Evolutionary conservation across 2,329 filamentous ascomycete species (phyloP).

Genomic region (Sclerotinia spermophila): DNA sequence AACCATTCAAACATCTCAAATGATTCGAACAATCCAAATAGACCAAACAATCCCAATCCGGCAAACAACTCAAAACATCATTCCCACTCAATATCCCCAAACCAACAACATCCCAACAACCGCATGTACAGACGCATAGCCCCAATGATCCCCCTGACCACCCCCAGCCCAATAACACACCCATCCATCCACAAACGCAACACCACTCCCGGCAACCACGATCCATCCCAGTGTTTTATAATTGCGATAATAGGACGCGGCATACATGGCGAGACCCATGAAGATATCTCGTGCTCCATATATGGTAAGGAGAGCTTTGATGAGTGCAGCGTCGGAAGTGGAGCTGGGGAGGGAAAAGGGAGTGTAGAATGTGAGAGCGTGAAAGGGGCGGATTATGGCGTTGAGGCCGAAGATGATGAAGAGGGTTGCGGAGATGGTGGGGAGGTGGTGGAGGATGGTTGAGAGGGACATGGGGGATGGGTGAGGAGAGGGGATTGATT

Average conservation of each 20-base stretch:
- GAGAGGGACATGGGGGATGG: neutral
- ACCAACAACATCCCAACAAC: neutral
- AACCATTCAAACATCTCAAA: too few species aligned
- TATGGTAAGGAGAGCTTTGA: slow-evolving; percentile 44
- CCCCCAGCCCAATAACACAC: slow-evolving; percentile 41
- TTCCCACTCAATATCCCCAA: neutral
- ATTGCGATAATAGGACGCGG: slow-evolving; percentile 40
- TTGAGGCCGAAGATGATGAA: slow-evolving; percentile 40
- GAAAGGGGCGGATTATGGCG: slow-evolving; percentile 34
- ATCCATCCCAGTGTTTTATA: slow-evolving; percentile 43
- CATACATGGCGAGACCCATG: slow-evolving; percentile 43
- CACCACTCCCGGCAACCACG: slow-evolving; percentile 41
- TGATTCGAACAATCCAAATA: too few species aligned
- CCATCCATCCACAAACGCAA: slow-evolving; percentile 46
- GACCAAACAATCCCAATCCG: neutral
- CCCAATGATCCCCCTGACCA: slow-evolving; percentile 48
- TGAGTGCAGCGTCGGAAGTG: slow-evolving; percentile 28
- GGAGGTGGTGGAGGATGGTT: slow-evolving; percentile 7
- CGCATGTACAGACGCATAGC: neutral
- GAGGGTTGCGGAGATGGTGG: slow-evolving; percentile 19
- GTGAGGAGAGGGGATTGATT: neutral
- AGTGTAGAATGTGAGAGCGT: slow-evolving; percentile 41
- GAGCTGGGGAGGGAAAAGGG: neutral
- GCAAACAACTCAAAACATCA: neutral
- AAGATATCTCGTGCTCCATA: slow-evolving; percentile 50